Evolutionary conservation across 441 rosid genomes (phyloP).

Genomic region (Brassica hybrid): DNA sequence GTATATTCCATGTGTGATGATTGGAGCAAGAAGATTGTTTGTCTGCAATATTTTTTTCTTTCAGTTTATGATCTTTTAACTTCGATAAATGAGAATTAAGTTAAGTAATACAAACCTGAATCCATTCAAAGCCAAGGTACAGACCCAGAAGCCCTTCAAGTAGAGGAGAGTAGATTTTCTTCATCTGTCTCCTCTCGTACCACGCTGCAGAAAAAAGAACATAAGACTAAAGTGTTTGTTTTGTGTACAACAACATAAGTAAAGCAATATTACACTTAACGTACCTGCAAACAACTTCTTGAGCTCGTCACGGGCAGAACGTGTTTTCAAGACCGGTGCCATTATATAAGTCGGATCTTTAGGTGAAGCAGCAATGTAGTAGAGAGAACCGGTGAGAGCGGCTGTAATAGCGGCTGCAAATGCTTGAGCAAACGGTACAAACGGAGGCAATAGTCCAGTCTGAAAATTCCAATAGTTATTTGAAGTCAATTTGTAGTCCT

Average conservation of each 20-base stretch:
- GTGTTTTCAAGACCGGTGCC: constrained; percentile 79
- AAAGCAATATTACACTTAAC: neutral
- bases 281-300: constrained; percentile 95
- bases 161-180: constrained; percentile 93
- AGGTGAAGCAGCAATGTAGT: constrained; percentile 88
- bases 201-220: constrained; percentile 58
- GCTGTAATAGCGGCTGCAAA: constrained; percentile 92
- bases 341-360: constrained; percentile 92
- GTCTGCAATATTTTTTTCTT: constrained; percentile 54
- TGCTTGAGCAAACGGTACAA: constrained; percentile 95
- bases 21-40: constrained; percentile 80
- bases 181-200: constrained; percentile 99
- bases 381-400: constrained; percentile 85
- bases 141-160: constrained; percentile 89
- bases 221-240: neutral
- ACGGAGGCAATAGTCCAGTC: constrained; percentile 90
- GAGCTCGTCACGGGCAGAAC: constrained; percentile 69
- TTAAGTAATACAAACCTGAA: constrained; percentile 55
- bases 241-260: constrained; percentile 1
- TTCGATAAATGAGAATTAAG: neutral
- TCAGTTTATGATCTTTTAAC: neutral
- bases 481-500: neutral
- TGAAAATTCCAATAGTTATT: constrained; percentile 34
- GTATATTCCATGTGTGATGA: constrained; percentile 94
- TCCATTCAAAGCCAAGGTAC: constrained; percentile 98